Conservation (phyloP, 352 stramenopile species). For the Phytophthora nicotianae region DNA sequence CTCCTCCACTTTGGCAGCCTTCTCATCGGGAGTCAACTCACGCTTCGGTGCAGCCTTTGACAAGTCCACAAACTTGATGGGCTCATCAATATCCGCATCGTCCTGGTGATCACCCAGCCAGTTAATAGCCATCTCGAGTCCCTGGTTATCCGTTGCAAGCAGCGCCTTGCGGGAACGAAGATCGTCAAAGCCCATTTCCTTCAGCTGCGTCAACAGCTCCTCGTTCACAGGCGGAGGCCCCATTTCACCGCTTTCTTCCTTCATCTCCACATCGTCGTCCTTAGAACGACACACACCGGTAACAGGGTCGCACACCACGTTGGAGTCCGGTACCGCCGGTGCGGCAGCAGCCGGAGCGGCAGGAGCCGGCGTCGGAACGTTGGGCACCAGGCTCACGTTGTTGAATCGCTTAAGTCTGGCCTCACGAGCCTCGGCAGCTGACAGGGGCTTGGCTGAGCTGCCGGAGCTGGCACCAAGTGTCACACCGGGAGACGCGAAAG, state of each 20-base stretch:
- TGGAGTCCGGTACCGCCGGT: conserved; percentile 36
- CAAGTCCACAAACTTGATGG: conserved; percentile 86
- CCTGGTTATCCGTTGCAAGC: conserved; percentile 75
- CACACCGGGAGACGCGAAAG: conserved; percentile 77
- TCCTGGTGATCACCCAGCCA: conserved; percentile 91
- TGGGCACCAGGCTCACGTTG: conserved; percentile 61
- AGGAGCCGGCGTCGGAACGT: conserved; percentile 17
- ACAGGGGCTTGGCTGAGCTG: conserved; percentile 32
- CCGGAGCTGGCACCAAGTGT: conserved; percentile 51
- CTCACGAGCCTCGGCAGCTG: conserved; percentile 67
- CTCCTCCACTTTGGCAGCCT: conserved; percentile 83
- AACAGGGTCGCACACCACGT: conserved; percentile 71
- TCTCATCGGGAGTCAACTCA: conserved; percentile 87
- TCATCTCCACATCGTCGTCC: conserved; percentile 40
- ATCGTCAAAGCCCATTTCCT: conserved; percentile 89
- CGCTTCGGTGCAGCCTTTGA: conserved; percentile 43
- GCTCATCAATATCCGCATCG: conserved; percentile 88
- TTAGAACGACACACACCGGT: conserved; percentile 60
- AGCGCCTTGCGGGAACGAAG: conserved; percentile 83
- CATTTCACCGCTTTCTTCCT: conserved; percentile 39
- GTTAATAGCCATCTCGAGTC: conserved; percentile 81
- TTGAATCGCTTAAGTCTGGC: conserved; percentile 83
- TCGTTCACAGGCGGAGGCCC: conserved; percentile 68
- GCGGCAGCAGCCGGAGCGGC: conserved; percentile 25
- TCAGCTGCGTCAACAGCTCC: conserved; percentile 64